Evolutionary conservation across 2,329 filamentous ascomycete genomes (phyloP), one percentile per base, ranked within the genome.

Genomic region (Colletotrichum nymphaeae): DNA sequence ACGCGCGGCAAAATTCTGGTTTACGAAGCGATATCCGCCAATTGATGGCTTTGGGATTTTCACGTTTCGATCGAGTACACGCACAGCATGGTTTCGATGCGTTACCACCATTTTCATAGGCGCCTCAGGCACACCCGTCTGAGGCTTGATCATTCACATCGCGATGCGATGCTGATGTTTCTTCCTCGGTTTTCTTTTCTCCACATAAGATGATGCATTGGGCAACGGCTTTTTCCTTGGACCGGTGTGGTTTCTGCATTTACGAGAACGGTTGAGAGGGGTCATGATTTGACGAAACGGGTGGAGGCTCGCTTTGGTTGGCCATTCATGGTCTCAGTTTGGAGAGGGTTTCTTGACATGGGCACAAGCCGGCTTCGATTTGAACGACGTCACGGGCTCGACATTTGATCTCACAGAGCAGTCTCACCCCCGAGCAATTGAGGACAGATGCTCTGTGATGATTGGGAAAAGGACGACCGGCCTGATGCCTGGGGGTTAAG

Each of bases 151-250:
- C 49, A 60, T 52, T 32, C 52, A 55, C 53, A 62, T 56, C 57
- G 60, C 30, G 57, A 52, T 24, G 19, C 63, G 42, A 67, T 57
- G 63, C 35, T 71, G 59, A 30, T 32, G 5, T 35, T 56, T 64
- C 8, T 64, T 68, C 19, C 52, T 53, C 16, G 58, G 58, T 49
- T 73, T 24, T 73, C 53, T 42, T 57, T 65, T 53, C 59, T 35
- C 46, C 62, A 63, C 73, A 69, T 57, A 75, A 64, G 65, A 69
- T 57, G 73, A 73, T 55, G 73, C 73, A 75, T 75, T 74, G 73
- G 73, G 73, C 37, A 67, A 49, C 42, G 70, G 62, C 30, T 69
- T 72, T 72, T 72, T 67, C 56, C 28, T 74, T 58, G 64, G 74
- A 70, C 52, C 42, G 73, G 63, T 67, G 28, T 56, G 58, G 58